Conservation (phyloP, 2,329 filamentous ascomycete genomes). For the Cladobotryum mycophilum region DNA sequence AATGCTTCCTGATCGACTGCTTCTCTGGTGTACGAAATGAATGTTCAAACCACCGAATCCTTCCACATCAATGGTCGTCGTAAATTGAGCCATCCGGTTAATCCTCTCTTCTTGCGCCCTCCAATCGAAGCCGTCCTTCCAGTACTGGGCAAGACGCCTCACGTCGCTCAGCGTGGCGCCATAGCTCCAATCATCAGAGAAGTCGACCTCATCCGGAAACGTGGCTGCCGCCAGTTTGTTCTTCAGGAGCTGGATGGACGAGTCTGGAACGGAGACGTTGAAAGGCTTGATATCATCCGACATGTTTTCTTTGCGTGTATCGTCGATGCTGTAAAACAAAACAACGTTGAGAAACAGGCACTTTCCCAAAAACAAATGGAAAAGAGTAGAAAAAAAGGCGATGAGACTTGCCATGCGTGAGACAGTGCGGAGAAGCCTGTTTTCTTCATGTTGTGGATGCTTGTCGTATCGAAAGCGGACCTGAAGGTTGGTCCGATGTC, state of each 20-base stretch:
- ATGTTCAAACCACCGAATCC: slow-evolving; percentile 54
- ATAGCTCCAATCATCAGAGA: slow-evolving; percentile 27
- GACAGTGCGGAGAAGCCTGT: no score
- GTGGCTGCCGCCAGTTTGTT: slow-evolving; percentile 25
- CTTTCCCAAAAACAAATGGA: no score
- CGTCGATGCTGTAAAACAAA: no score
- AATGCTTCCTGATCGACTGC: slow-evolving; percentile 45
- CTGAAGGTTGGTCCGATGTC: no score
- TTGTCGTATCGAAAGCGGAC: no score
- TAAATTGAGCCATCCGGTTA: slow-evolving; percentile 55
- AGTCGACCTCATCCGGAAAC: slow-evolving; percentile 25
- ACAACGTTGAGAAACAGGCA: no score
- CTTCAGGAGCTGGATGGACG: slow-evolving; percentile 23
- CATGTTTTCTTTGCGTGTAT: neutral
- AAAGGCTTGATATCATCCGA: slow-evolving; percentile 24
- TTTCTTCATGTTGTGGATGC: no score
- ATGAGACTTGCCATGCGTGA: no score
- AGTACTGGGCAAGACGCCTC: slow-evolving; percentile 29
- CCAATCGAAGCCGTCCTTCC: slow-evolving; percentile 54
- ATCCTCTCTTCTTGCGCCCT: slow-evolving; percentile 50
- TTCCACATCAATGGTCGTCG: slow-evolving; percentile 44
- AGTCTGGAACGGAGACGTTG: slow-evolving; percentile 28
- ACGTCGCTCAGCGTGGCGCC: slow-evolving; percentile 28
- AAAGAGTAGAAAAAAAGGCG: no score
- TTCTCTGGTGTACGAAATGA: slow-evolving; percentile 58